Evolutionary conservation across 1,139 yeast species (phyloP).

Genomic region (Geotrichum aggregatum): DNA sequence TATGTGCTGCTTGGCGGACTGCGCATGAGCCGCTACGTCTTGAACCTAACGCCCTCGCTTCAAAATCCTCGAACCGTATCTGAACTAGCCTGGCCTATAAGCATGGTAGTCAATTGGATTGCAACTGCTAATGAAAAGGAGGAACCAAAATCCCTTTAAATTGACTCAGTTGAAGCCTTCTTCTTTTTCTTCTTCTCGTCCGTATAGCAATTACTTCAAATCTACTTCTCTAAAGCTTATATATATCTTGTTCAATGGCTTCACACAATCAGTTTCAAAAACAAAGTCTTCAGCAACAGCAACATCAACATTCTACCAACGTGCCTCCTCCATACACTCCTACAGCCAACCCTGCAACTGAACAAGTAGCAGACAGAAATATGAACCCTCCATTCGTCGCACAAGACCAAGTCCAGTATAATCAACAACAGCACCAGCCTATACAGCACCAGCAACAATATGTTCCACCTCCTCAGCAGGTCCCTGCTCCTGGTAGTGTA

Average conservation of each 20-base stretch:
- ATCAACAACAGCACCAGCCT: conserved; percentile 14
- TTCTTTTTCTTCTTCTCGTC: neutral
- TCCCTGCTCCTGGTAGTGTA: conserved; percentile 27
- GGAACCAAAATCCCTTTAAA: no score
- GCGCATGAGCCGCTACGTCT: no score
- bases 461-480: conserved; percentile 18
- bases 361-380: conserved; percentile 16
- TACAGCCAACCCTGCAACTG: conserved; percentile 24
- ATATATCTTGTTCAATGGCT: neutral
- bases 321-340: conserved; percentile 33
- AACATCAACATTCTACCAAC: neutral
- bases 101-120: no score
- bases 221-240: neutral
- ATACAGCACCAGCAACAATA: neutral
- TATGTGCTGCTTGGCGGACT: no score
- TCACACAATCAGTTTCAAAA: no score
- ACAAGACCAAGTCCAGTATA: conserved; percentile 10
- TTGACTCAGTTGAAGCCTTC: no score
- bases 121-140: no score
- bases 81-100: no score
- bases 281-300: no score
- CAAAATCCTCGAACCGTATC: no score
- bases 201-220: no score
- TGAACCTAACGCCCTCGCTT: no score
- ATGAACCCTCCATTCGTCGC: conserved; percentile 14